Base-by-base conservation (phyloP, 2,329 filamentous ascomycete species). In the Pseudogymnoascus sp. region DNA sequence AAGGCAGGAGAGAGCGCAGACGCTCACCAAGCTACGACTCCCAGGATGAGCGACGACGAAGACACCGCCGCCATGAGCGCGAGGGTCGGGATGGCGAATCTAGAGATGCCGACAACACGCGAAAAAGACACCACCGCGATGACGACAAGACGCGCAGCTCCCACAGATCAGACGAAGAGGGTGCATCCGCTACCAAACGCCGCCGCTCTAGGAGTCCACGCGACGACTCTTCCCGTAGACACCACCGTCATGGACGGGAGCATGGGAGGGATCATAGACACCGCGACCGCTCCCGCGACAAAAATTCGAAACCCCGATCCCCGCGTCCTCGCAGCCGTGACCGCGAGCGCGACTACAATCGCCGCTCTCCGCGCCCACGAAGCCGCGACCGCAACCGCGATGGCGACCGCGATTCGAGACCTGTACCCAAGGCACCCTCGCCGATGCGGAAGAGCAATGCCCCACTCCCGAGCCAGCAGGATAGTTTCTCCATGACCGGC, bases 401-500 rank as follows among this genome's bases (percentile, higher is more conserved):
- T 33, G 26, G 53, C 11, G 66, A 66, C 11, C 64, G 63, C 59
- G 65, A 69, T 37, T 11, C 47, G 21, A 66, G 62, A 59, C 63
- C 63, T 19, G 65, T 64, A 6, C 65, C 67, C 62, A 69, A 70
- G 56, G 66, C 63, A 38, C 64, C 65, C 21, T 64, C 61, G 40
- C 68, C 69, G 16, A 38, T 60, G 61, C 68, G 69, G 31, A 73
- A 68, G 59, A 68, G 60, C 35, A 69, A 69, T 31, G 82, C 81
- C 0, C 84, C 85, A 0, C 74, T 87, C 10, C 84, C 84, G 1
- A 84, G 84, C 0, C 85, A 88, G 69, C 78, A 78, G 40, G 81
- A 80, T 67, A 83, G 83, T 0, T 87, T 86, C 67, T 83, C 85
- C 50, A 70, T 83, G 26, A 81, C 78, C 24, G 80, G 76, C 6